Percentiles rank a stretch among this genome's conserved stretches.
Evolutionary conservation across 305 asterid species (phyloP).

Genomic region (Fraxinus ornus): DNA sequence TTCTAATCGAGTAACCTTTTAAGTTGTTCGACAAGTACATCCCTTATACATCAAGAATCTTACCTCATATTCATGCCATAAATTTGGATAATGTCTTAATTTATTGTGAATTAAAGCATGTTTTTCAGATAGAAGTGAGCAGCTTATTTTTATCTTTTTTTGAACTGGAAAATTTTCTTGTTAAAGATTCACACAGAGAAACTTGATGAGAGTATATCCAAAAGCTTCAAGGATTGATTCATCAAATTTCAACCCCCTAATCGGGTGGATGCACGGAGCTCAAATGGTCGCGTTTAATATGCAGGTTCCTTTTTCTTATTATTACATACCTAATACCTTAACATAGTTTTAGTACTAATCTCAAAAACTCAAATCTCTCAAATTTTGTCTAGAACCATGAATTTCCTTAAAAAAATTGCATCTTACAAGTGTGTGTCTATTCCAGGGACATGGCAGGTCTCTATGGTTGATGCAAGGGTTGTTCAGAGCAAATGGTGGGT

Average conservation of each 20-base stretch:
- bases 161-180: neutral
- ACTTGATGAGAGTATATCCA: conserved; percentile 83
- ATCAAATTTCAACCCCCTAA: conserved; percentile 70
- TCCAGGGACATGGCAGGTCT: conserved; percentile 63
- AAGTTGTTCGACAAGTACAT: neutral
- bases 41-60: neutral
- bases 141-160: neutral
- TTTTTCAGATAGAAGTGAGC: neutral
- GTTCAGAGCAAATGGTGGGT: conserved; percentile 81
- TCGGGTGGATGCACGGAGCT: conserved; percentile 83
- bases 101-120: neutral
- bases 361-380: neutral
- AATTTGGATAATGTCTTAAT: neutral
- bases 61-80: neutral
- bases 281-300: conserved; percentile 90
- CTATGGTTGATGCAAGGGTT: conserved; percentile 90
- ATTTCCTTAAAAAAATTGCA: neutral
- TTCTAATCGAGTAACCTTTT: neutral
- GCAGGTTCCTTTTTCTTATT: conserved; percentile 46
- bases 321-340: neutral
- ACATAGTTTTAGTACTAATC: neutral
- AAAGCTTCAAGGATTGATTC: conserved; percentile 76
- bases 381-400: neutral
- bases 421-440: conserved; percentile 5
- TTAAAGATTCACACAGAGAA: conserved; percentile 69